Base-by-base conservation (phyloP, 805 yeast species). In the Monosporozyma yasuniensis region DNA sequence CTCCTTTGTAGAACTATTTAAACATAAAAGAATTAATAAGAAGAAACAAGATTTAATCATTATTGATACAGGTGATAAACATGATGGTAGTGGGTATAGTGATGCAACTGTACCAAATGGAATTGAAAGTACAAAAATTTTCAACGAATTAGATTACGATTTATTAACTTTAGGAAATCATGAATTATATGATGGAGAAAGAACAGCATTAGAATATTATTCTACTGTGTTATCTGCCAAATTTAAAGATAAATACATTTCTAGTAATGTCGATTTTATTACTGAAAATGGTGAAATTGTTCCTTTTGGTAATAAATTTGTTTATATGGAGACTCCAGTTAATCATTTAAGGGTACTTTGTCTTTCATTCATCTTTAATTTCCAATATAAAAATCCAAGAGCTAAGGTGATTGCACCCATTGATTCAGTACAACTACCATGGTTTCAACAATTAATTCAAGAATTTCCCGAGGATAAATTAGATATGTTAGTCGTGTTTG, bases 61-160 rank as follows among this genome's bases (percentile, higher is more conserved):
- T 4, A 74, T 91, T 2, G 98, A 91, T 61, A 81, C 95, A 0
- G 98, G 98, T 4, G 98, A 91, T 66, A 81, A 87, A 54, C 96
- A 87, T 58, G 98, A 91, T 65, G 98, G 98, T 0, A 90, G 88
- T 62, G 98, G 98, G 0, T 68, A 89, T 11, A 76, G 87, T 38
- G 97, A 91, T 67, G 80, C 84, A 12, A 83, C 96, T 0, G 49
- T 32, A 2, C 87, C 91, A 2, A 84, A 83, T 61, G 98, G 96
- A 0, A 58, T 67, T 4, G 64, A 72, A 14, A 78, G 93, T 0
- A 76, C 81, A 25, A 72, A 74, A 1, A 74, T 90, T 0, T 86
- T 90, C 63, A 76, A 76, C 56, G 68, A 72, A 50, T 74, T 78
- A 52, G 81, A 84, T 48, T 85, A 84, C 58, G 97, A 91, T 64